Conservation (phyloP, 345 rosid genomes). For the Moricandia arvensis region DNA sequence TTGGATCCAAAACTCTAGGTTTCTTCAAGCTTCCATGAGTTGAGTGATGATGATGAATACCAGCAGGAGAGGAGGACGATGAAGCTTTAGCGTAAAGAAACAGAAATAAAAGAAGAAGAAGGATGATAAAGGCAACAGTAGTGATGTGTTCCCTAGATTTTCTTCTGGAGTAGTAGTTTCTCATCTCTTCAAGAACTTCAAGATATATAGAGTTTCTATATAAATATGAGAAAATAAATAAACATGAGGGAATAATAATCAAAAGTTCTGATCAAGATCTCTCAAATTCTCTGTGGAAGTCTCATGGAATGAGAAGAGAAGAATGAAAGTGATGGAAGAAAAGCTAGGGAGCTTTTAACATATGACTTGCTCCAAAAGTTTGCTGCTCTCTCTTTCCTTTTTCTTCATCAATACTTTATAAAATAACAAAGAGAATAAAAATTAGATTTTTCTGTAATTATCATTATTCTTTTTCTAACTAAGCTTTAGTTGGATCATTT, state of each 20-base stretch:
- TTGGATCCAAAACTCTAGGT: constrained; percentile 5
- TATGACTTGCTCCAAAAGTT: constrained; percentile 41
- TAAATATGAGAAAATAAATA: constrained; percentile 6
- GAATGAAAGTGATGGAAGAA: constrained; percentile 33
- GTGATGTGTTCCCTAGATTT: constrained; percentile 22
- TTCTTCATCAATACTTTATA: background rate
- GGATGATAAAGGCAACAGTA: constrained; percentile 13
- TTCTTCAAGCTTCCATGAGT: constrained; percentile 29
- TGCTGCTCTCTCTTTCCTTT: constrained; percentile 20
- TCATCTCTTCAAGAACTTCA: constrained; percentile 20
- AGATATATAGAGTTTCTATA: constrained; percentile 7
- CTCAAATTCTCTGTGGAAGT: constrained; percentile 7
- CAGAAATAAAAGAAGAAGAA: constrained; percentile 31
- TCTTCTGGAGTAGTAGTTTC: constrained; percentile 30
- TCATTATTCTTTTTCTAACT: background rate
- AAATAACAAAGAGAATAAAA: background rate
- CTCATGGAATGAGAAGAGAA: constrained; percentile 28
- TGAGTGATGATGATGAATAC: constrained; percentile 27
- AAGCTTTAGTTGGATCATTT: constrained; percentile 15
- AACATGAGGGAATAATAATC: background rate
- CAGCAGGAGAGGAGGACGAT: constrained; percentile 11
- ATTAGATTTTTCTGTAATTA: background rate
- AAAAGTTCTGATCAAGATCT: constrained; percentile 21
- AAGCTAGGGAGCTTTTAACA: constrained; percentile 30
- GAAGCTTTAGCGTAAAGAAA: constrained; percentile 34